Evolutionary conservation across 2,329 filamentous ascomycete species (phyloP).

Genomic region (Penicillium sp.): DNA sequence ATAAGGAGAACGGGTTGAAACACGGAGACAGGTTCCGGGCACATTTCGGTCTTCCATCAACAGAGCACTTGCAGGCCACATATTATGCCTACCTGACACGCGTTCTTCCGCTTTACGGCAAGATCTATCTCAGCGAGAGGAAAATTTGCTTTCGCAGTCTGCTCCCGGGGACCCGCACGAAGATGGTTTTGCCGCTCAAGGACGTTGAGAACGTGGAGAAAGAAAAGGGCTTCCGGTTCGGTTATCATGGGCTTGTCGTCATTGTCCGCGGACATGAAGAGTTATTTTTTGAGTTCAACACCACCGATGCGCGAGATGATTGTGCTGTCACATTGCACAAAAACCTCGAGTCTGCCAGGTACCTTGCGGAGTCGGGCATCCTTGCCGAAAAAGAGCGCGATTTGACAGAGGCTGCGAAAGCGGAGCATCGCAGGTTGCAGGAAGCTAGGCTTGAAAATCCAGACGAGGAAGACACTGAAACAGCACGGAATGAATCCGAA

Average conservation of each 20-base stretch:
- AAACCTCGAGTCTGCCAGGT: slow-evolving; percentile 65
- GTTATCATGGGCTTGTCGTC: slow-evolving; percentile 85
- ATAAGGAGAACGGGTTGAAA: slow-evolving; percentile 49
- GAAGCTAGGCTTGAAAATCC: slow-evolving; percentile 56
- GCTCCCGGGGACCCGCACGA: slow-evolving; percentile 81
- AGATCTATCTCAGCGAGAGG: slow-evolving; percentile 85
- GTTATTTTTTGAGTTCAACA: slow-evolving; percentile 88
- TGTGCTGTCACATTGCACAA: slow-evolving; percentile 76
- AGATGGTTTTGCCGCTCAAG: slow-evolving; percentile 81
- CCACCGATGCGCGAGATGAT: slow-evolving; percentile 74
- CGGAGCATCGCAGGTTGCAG: slow-evolving; percentile 74
- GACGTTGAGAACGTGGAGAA: slow-evolving; percentile 92
- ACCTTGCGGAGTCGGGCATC: slow-evolving; percentile 62
- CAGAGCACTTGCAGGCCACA: slow-evolving; percentile 77
- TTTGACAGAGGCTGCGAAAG: slow-evolving; percentile 66
- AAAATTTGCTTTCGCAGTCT: slow-evolving; percentile 91
- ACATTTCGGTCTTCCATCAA: slow-evolving; percentile 81
- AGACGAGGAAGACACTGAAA: slow-evolving; percentile 25
- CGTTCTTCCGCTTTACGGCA: slow-evolving; percentile 87
- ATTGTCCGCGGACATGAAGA: slow-evolving; percentile 92
- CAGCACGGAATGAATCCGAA: slow-evolving; percentile 25
- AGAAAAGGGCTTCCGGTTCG: slow-evolving; percentile 88
- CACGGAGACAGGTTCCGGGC: slow-evolving; percentile 67
- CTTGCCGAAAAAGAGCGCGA: slow-evolving; percentile 63
- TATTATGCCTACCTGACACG: slow-evolving; percentile 92